Base-by-base conservation (phyloP, 23 red algal genomes). In the Porphyridium purpureum region DNA sequence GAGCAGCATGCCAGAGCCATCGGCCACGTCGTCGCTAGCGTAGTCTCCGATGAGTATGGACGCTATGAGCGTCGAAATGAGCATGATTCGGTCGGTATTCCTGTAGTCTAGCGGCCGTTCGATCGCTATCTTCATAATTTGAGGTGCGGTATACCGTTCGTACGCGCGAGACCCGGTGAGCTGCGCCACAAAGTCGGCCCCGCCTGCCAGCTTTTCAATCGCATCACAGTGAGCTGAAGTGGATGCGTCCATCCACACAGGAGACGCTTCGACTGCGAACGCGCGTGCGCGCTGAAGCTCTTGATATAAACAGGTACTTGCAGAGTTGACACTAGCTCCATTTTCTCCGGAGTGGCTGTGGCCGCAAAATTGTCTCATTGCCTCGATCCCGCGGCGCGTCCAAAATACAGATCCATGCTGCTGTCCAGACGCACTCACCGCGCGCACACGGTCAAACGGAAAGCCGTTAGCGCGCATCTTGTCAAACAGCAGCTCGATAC, bases 351-450 rank as follows among this genome's bases (percentile, higher is more conserved):
- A 7, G 41, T 5, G n/a, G 2, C 7, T 5, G 54, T 61, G 1
- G 1, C 54, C 28, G 57, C 48, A 34, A 31, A 74, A 38, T 5
- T 17, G 48, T 2, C 14, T 11, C 24, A 65, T 29, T n/a, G 29
- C 7, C 35, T 54, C 44, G 15, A 22, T 21, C 9, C 50, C 52
- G 15, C 38, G 42, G 1, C 14, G 2, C 54, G 27, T 31, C 72
- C 72, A 78, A 29, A 66, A 78, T 19, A 78, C 58, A 19, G 35
- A 47, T 4, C 72, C 72, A 55, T 78, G 72, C 63, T 78, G 72
- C 50, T 78, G 72, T 3, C 52, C 72, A 26, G 72, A 70, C 34
- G 23, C 57, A 3, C 49, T 31, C 28, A 78, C 46, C 28, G 60
- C 60, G 15, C 61, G 14, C 8, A 78, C 48, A 14, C 21, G 47